These are phyloP conservation scores for Botryosphaeria agaves DNA, from an alignment of 2,329 filamentous ascomycete genomes.

Conservation along the genomic window DNA sequence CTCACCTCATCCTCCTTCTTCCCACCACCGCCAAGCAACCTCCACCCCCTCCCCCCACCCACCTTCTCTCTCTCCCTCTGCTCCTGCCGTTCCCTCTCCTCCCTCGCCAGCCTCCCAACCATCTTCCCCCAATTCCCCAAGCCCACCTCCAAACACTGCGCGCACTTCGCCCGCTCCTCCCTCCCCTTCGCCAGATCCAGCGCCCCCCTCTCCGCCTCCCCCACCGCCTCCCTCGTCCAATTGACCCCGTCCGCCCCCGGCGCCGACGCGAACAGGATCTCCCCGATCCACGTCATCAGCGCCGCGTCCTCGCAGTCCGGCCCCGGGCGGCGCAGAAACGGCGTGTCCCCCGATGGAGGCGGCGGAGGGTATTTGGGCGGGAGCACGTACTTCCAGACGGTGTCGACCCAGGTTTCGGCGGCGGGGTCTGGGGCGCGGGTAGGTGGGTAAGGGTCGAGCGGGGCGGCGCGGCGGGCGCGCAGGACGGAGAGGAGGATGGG, in stretches of 20 bases:
- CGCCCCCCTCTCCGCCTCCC: slow-evolving; percentile 39
- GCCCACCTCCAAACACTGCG: slow-evolving; percentile 59
- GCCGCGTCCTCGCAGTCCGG: slow-evolving; percentile 68
- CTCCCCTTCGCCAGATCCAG: slow-evolving; percentile 7
- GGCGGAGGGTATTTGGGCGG: slow-evolving; percentile 45
- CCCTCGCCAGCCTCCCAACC: slow-evolving; percentile 45
- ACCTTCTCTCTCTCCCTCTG: neutral
- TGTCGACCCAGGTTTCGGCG: slow-evolving; percentile 8
- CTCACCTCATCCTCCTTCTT: slow-evolving; percentile 13
- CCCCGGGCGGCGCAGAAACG: slow-evolving; percentile 44
- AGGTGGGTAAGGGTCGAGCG: slow-evolving; percentile 22
- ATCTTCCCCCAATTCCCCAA: slow-evolving; percentile 73
- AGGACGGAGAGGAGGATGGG: slow-evolving; percentile 77
- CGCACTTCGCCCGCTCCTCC: slow-evolving; percentile 43
- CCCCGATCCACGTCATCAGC: slow-evolving; percentile 78
- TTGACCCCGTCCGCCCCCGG: slow-evolving; percentile 47
- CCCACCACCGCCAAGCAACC: slow-evolving; percentile 27
- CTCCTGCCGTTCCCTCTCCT: slow-evolving; percentile 15
- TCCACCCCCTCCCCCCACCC: slow-evolving; percentile 4
- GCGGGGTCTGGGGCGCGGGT: slow-evolving; percentile 9
- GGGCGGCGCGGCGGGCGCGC: slow-evolving; percentile 48
- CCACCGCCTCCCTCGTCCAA: slow-evolving; percentile 82
- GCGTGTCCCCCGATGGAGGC: slow-evolving; percentile 49
- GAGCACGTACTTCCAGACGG: slow-evolving; percentile 17
- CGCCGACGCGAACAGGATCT: slow-evolving; percentile 67